Base-by-base conservation (phyloP, 177 flowering plant species). In the Vitis hybrid region DNA sequence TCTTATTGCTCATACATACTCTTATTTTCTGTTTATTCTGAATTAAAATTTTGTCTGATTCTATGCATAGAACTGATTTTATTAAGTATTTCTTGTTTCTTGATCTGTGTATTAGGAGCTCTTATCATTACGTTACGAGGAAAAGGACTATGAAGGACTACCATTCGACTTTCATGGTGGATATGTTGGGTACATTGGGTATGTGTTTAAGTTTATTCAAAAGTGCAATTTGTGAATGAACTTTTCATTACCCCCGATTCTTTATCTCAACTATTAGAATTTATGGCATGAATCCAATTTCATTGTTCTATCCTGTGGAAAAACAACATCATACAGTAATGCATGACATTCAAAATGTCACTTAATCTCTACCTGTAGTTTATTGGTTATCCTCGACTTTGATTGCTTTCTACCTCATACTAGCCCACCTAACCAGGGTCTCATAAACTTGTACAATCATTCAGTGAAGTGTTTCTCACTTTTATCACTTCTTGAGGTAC, bases 121-220 rank as follows among this genome's bases (percentile, higher is more conserved):
- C 34, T 82, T 69, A 15, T 87, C 95, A 56, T 79, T 90, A 74
- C 54, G 54, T 51, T 86, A 85, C 74, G 83, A 85, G 14, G 82
- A 85, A 72, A 80, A 84, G 64, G 98, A 95, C 69, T 93, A 78
- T 67, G 85, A 89, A 74, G 99, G 93, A 51, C 73, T 95, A 64
- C 99, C 99, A n/a, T 95, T 95, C 78, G 93, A 93, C 73, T 95
- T 95, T 70, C 82, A 82, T 76, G 98, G 99, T 71, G 98, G 99
- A 75, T 95, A 83, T 81, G 75, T 95, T 81, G 99, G 99, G 65
- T 93, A 87, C 76, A 74, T 95, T 5, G 99, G 99, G 99, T 93
- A 89, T 65, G 91, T 72, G 30, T 9, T 49, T 68, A 58, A 57
- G 59, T 77, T 67, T 61, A 11, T 73, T 62, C 21, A 17, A 11